Conservation (phyloP, 768 basidiomycete genomes). For the Favolaschia claudopus region DNA sequence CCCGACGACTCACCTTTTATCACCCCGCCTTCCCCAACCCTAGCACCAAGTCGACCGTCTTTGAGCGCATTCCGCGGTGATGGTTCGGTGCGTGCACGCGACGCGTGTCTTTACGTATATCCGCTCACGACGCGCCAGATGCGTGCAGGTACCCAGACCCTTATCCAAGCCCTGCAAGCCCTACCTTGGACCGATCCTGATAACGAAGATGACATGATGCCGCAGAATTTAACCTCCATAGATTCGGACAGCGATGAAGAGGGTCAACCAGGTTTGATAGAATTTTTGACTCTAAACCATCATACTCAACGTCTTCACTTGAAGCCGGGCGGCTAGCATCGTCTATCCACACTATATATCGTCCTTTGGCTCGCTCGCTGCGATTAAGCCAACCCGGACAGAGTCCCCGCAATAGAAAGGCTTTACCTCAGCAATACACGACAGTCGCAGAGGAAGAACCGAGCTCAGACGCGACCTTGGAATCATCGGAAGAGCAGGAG, state of each 20-base stretch:
- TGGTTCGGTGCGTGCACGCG: slow-evolving; percentile 65
- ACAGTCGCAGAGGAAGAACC: slow-evolving; percentile 42
- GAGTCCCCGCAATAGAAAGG: slow-evolving; percentile 28
- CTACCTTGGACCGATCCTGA: slow-evolving; percentile 81
- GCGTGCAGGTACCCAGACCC: slow-evolving; percentile 86
- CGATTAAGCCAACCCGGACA: slow-evolving; percentile 42
- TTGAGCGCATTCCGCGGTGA: slow-evolving; percentile 67
- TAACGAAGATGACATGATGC: slow-evolving; percentile 67
- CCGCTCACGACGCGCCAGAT: slow-evolving; percentile 56
- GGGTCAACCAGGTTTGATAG: slow-evolving; percentile 41
- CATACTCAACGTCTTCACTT: slow-evolving; percentile 4
- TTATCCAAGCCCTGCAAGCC: slow-evolving; percentile 89
- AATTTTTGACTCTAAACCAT: not conserved
- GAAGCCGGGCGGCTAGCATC: slow-evolving; percentile 68
- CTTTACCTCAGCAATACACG: slow-evolving; percentile 25
- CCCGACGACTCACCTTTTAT: slow-evolving; percentile 74
- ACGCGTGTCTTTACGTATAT: slow-evolving; percentile 16
- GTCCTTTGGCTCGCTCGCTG: slow-evolving; percentile 76
- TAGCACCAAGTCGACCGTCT: slow-evolving; percentile 50
- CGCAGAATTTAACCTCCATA: slow-evolving; percentile 47
- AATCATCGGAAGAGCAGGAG: slow-evolving; percentile 39
- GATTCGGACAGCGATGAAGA: slow-evolving; percentile 77
- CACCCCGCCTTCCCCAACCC: slow-evolving; percentile 72
- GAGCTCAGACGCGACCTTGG: slow-evolving; percentile 34
- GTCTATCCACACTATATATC: slow-evolving; percentile 88